Base-by-base conservation (phyloP, 148 eudicot species). In the Linanthus parryae region DNA sequence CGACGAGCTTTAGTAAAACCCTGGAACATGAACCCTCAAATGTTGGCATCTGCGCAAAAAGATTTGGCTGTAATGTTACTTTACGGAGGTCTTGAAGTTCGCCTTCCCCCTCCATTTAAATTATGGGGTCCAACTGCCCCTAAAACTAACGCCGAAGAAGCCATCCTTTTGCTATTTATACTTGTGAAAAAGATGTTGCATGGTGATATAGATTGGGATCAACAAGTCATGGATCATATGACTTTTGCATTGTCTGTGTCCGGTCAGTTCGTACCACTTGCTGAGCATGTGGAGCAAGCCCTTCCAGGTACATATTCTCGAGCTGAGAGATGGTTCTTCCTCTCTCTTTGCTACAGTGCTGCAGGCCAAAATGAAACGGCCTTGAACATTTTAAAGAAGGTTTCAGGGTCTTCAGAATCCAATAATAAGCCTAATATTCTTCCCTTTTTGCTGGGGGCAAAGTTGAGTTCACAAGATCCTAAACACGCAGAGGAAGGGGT, bases 291-390 rank as follows among this genome's bases (percentile, higher is more conserved):
- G 39, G 99, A 92, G 72, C 83, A 77, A 55, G 73, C 65, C 35
- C 79, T 87, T 43, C 96, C 99, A 1, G 88, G 99, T 20, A 56
- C 63, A 8, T 92, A 76, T 54, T 54, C 43, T 30, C 74, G 94
- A 46, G 73, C 71, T 9, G 90, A 81, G 71, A 82, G 90, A 60
- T 92, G 99, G 99, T 92, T 81, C 62, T 63, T 78, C 67, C 99
- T 92, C 45, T 82, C 96, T 48, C 88, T 92, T 51, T 87, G 96
- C 69, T 88, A 87, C 63, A 64, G 78, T 48, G 83, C 99, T 53
- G 80, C 83, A 17, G 94, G 88, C 24, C 85, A 87, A 53, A 66
- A 67, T 39, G 72, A 78, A 12, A 61, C 66, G 17, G 88, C 96
- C 17, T 60, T 87, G n/a, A 68, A 74, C 64, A 74, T 87, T 50